These are phyloP conservation scores for Populus hybrid DNA, from an alignment of 441 rosid species.

Conservation along the genomic window DNA sequence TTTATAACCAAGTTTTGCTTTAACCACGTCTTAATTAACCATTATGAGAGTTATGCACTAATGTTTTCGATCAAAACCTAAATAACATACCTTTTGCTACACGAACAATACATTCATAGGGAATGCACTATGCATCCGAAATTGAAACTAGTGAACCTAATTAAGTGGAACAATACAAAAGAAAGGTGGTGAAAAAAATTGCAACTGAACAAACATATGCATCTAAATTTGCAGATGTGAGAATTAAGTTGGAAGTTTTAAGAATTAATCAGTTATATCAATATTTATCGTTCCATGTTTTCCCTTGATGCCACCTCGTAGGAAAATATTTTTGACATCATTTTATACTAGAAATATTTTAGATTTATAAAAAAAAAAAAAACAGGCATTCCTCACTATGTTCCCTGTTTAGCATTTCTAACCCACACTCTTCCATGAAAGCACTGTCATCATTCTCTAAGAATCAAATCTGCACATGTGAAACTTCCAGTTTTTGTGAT, in stretches of 20 bases:
- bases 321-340: not conserved
- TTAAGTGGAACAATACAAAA: not conserved
- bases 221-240: not conserved
- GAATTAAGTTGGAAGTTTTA: not conserved
- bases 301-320: not conserved
- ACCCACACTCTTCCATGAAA: not conserved
- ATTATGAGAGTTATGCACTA: not conserved
- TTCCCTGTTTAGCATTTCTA: not conserved
- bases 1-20: not conserved
- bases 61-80: not conserved
- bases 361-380: too few relatives aligned
- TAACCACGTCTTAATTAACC: not conserved
- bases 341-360: not conserved
- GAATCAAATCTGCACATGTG: not conserved
- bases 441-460: not conserved
- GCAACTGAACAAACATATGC: not conserved
- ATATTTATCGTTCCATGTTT: not conserved
- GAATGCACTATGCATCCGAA: not conserved
- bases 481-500: not conserved
- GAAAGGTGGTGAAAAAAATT: not conserved
- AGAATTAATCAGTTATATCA: not conserved
- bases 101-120: not conserved
- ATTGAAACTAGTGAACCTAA: not conserved
- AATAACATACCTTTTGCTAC: not conserved
- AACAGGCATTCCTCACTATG: not conserved